Base-by-base conservation (phyloP, 495 filamentous ascomycete genomes). In the Peziza echinospora region DNA sequence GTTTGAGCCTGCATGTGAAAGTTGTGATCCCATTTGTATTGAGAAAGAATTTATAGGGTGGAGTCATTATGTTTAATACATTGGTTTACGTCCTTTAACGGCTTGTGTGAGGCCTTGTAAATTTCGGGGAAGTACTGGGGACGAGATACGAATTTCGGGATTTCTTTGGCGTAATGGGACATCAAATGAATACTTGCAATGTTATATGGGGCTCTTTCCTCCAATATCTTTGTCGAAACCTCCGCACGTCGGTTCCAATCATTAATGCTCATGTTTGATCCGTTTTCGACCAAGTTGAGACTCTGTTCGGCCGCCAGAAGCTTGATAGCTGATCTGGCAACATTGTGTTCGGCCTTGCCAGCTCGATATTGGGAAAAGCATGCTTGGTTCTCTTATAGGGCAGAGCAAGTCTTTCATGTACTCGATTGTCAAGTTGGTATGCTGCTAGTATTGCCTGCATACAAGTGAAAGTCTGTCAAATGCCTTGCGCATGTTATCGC, bases 341-440 rank as follows among this genome's bases (percentile, higher is more conserved):
- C n/a, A n/a, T n/a, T n/a, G n/a, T n/a, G n/a, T n/a, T n/a, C n/a
- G n/a, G 3, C 17, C 17, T 37, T 37, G 2, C 30, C 30, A 13
- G 39, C 25, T 4, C 37, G 6, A 24, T 47, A 47, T 23, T 47
- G 7, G 47, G 39, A 21, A 51, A 47, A 1, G 47, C 41, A 24
- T 51, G 8, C 30, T 51, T 47, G 5, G 37, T 21, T 21, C 24
- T 24, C 13, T 51, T 23, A 45, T 43, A 51, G 16, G 26, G 24
- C 4, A 7, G 9, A 47, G 40, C 46, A 47, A 51, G 2, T 24
- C 24, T 24, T 47, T 21, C 9, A 51, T 25, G 43, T 47, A 51
- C 11, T 13, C n/a, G 11, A 28, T 21, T 9, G 44, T 47, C 5
- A 43, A 30, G 17, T 5, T 21, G 34, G 24, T 51, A 44, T 51